A percentile compares a stretch with the other conserved stretches of the same genome.
phyloP scores from a whole-genome alignment of 495 filamentous ascomycete species.

The Trichoderma asperelloides region DNA sequence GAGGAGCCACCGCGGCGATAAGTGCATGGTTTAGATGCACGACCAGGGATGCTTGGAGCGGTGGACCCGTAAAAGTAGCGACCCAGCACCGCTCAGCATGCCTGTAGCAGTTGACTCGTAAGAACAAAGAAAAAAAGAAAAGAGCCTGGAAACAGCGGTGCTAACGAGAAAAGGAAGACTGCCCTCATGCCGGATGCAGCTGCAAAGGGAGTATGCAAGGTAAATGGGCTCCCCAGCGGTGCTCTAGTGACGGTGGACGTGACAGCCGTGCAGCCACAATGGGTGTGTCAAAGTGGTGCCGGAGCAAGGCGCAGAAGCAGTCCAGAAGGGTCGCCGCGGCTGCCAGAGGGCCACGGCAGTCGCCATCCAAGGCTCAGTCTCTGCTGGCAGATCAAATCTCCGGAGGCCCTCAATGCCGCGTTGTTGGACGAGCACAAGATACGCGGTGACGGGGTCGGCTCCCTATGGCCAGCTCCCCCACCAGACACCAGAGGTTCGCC shows the following conservation, averaged over 20 bases:
- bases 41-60: not conserved
- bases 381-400: not conserved
- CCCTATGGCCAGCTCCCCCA: not conserved
- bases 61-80: not conserved
- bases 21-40: not conserved
- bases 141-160: not conserved
- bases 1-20: not conserved
- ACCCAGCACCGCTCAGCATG: not conserved
- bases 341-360: not conserved
- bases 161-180: not conserved
- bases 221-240: not conserved
- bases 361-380: not conserved
- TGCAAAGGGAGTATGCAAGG: not conserved
- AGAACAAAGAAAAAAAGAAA: not conserved
- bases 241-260: not conserved
- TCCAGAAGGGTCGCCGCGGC: slow-evolving; percentile 7
- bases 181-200: not conserved
- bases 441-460: too few species aligned
- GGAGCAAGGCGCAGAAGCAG: not conserved
- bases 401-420: not conserved
- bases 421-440: too few species aligned
- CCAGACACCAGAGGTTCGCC: not conserved
- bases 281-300: not conserved
- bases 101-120: not conserved
- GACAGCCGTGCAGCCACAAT: not conserved